Evolutionary conservation across 2,329 filamentous ascomycete species (phyloP).

Genomic region (Trichoderma asperellum): DNA sequence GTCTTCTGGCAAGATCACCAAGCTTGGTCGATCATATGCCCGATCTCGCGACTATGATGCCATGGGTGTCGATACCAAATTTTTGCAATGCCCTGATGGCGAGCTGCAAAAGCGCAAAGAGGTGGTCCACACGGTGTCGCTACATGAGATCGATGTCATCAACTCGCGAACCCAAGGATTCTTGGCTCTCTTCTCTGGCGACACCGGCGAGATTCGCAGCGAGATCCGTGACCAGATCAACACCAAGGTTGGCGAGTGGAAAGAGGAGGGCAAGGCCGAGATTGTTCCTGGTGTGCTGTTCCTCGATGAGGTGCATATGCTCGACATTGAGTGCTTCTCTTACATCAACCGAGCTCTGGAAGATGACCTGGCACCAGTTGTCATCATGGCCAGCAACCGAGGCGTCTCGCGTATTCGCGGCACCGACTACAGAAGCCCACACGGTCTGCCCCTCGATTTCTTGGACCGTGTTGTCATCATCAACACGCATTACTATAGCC

Average conservation of each 20-base stretch:
- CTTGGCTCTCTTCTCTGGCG: constrained; percentile 93
- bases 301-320: constrained; percentile 99
- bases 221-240: constrained; percentile 99
- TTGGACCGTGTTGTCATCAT: constrained; percentile 95
- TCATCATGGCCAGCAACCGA: constrained; percentile 99
- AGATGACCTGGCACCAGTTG: constrained; percentile 90
- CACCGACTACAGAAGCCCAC: constrained; percentile 89
- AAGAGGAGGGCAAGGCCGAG: constrained; percentile 97
- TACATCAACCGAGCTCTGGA: constrained; percentile 98
- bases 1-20: constrained; percentile 96
- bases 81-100: constrained; percentile 95
- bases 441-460: constrained; percentile 93
- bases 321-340: constrained; percentile 98
- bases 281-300: constrained; percentile 97
- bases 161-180: constrained; percentile 99
- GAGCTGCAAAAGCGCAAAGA: constrained; percentile 97
- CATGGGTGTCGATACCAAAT: constrained; percentile 98
- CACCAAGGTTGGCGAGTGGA: constrained; percentile 98
- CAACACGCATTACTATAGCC: constrained; percentile 82
- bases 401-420: constrained; percentile 90
- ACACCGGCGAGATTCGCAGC: constrained; percentile 95
- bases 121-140: constrained; percentile 92
- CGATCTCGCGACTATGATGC: constrained; percentile 97
- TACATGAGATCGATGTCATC: constrained; percentile 99
- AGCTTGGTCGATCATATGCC: constrained; percentile 92